A percentile compares a stretch with the other conserved stretches of the same genome.
phyloP scores from a whole-genome alignment of 2,329 filamentous ascomycete species.

The Bipolaris bicolor region DNA sequence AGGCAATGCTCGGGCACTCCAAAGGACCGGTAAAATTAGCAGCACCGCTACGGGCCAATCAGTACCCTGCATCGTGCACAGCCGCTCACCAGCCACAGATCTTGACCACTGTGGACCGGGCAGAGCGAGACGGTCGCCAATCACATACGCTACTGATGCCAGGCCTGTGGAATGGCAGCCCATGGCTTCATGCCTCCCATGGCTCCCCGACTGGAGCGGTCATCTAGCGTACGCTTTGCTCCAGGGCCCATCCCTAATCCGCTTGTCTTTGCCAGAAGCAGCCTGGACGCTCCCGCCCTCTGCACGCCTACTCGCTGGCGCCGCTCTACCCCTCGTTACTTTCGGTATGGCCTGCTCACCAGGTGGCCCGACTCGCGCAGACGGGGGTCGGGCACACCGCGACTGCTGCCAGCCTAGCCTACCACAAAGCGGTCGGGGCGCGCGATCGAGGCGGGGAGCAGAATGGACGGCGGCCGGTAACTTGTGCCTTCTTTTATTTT shows the following conservation, averaged over 20 bases:
- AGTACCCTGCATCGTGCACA: constrained; percentile 19
- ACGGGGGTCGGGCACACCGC: constrained; percentile 45
- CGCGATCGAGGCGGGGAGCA: constrained; percentile 48
- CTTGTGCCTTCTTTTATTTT: constrained; percentile 44
- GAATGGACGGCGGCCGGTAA: constrained; percentile 37
- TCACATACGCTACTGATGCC: constrained; percentile 24
- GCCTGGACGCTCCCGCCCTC: constrained; percentile 27
- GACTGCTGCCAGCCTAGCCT: constrained; percentile 34
- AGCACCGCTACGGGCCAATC: constrained; percentile 20
- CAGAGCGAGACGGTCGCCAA: constrained; percentile 30
- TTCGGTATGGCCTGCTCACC: constrained; percentile 29
- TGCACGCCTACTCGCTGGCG: constrained; percentile 31
- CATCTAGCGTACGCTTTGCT: constrained; percentile 32
- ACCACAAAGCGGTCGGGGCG: constrained; percentile 45
- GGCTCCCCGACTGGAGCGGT: constrained; percentile 40
- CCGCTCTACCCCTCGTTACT: constrained; percentile 24
- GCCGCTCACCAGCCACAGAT: constrained; percentile 38
- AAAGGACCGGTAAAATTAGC: constrained; percentile 25
- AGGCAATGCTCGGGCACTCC: constrained; percentile 34
- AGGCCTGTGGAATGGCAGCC: constrained; percentile 24
- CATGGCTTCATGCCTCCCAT: constrained; percentile 19
- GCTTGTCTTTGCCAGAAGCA: constrained; percentile 39
- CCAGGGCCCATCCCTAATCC: constrained; percentile 32
- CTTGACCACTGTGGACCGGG: constrained; percentile 18
- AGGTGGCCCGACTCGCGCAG: constrained; percentile 29